Evolutionary conservation across 768 basidiomycete genomes (phyloP), one percentile per base, ranked within the genome.

Genomic region (Antrodiella citrinella): DNA sequence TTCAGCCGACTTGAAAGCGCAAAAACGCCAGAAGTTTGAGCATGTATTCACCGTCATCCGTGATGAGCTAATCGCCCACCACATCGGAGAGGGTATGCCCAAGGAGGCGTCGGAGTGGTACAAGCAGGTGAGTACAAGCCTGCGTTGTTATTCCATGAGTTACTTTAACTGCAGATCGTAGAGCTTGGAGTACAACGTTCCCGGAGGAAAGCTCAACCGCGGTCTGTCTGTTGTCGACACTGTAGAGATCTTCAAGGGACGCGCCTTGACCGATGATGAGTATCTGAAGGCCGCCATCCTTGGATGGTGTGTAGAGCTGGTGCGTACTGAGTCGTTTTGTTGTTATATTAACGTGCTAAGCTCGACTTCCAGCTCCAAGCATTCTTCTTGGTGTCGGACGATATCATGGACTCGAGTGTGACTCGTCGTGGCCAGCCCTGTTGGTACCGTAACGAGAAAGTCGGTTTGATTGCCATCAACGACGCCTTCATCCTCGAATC

Each of bases 191-290:
- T 87, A 92, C 73, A 98, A 97, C 67, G 86, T 90, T n/a, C 93
- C 93, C 0, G 90, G 91, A 39, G 93, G 92, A 2, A 98, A 98
- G 69, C 83, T 97, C 48, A 98, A 96, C 69, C 82, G 95, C 26
- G 93, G 95, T n/a, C 75, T 97, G 70, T 92, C 91, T 10, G 93
- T 96, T 59, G 86, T 93, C 43, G 95, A 97, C 67, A 88, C 91
- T 2, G 87, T 84, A 47, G 84, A 91, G 68, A 93, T 97, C 63
- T 68, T 98, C 53, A 81, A 84, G 52, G 90, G 86, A 1, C 71
- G 79, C 2, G 44, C 69, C 15, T 68, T 95, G 54, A 73, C 73
- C 0, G 90, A 92, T 0, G 81, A 88, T 4, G 93, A 97, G 69
- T 97, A 95, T 71, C 73, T 85, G 69, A 82, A 87, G 57, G 80